phyloP scores from a whole-genome alignment of 2,329 filamentous ascomycete genomes.

The Colletotrichum sp. region DNA sequence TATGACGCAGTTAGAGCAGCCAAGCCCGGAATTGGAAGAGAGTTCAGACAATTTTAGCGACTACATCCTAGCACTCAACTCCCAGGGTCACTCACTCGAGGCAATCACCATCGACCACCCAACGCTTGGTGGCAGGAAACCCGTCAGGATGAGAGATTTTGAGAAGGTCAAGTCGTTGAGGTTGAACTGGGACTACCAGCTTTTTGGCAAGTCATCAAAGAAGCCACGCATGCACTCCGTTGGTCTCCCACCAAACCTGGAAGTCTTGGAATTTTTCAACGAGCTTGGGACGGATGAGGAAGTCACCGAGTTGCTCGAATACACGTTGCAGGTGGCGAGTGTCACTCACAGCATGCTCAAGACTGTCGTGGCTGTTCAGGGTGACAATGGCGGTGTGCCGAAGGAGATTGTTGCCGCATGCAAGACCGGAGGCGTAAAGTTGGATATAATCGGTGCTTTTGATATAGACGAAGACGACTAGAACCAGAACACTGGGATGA shows the following conservation, averaged over 20 bases:
- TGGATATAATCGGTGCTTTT: constrained; percentile 37
- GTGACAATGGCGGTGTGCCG: constrained; percentile 35
- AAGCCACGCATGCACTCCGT: constrained; percentile 51
- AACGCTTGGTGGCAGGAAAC: constrained; percentile 40
- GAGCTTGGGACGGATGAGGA: constrained; percentile 51
- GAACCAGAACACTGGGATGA: neutral
- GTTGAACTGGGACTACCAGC: constrained; percentile 53
- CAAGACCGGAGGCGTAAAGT: constrained; percentile 33
- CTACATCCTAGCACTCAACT: constrained; percentile 49
- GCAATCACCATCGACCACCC: constrained; percentile 51
- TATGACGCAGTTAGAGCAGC: constrained; percentile 48
- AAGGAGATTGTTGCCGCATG: constrained; percentile 38
- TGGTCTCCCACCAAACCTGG: constrained; percentile 49
- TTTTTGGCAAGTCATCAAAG: constrained; percentile 49
- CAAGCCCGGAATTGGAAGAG: constrained; percentile 48
- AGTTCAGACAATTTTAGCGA: constrained; percentile 51
- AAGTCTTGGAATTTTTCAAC: constrained; percentile 51
- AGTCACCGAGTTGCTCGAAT: constrained; percentile 49
- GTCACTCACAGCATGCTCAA: constrained; percentile 32
- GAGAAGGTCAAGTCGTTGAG: constrained; percentile 42
- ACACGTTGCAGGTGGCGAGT: constrained; percentile 43
- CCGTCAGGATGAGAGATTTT: constrained; percentile 50
- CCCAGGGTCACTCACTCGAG: constrained; percentile 46
- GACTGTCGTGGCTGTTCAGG: constrained; percentile 41
- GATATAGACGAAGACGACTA: constrained; percentile 19